These are phyloP conservation scores for Aspergillus indologenus DNA, from an alignment of 495 filamentous ascomycete species.

Conservation along the genomic window DNA sequence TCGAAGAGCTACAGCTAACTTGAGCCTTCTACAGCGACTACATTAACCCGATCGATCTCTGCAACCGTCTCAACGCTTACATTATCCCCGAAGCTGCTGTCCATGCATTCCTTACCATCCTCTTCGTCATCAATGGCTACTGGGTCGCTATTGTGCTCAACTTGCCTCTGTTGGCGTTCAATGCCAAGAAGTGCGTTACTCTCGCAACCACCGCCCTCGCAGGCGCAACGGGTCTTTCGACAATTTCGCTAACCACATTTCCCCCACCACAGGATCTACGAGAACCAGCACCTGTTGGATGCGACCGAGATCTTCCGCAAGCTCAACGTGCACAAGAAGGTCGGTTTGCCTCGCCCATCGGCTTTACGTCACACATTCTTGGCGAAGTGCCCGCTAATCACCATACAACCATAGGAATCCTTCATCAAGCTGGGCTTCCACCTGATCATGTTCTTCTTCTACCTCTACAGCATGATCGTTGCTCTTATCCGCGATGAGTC, in stretches of 20 bases:
- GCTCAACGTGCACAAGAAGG: constrained; percentile 99
- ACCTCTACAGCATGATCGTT: constrained; percentile 99
- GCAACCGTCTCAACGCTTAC: constrained; percentile 99
- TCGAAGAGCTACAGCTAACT: constrained; percentile 20
- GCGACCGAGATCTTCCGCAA: constrained; percentile 99
- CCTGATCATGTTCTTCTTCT: constrained; percentile 99
- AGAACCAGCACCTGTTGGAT: constrained; percentile 94
- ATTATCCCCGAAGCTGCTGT: constrained; percentile 98
- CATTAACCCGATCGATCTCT: constrained; percentile 99
- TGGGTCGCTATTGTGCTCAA: constrained; percentile 94
- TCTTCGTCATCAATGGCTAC: constrained; percentile 98
- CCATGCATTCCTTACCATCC: constrained; percentile 87
- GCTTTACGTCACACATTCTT: constrained; percentile 12
- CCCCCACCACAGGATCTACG: constrained; percentile 68
- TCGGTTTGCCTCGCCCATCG: constrained; percentile 32
- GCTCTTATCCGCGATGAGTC: constrained; percentile 95
- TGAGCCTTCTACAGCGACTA: constrained; percentile 69
- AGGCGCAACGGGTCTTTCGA: constrained; percentile 20
- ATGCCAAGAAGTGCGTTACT: constrained; percentile 85
- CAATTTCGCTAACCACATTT: constrained; percentile 5
- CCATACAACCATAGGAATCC: constrained; percentile 66
- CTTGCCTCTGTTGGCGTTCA: constrained; percentile 87
- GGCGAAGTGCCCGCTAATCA: constrained; percentile 10
- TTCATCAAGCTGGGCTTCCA: constrained; percentile 99
- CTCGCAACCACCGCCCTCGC: neutral